These are phyloP conservation scores for Penstemon barbatus DNA, from an alignment of 257 asterid species.

Conservation along the genomic window DNA sequence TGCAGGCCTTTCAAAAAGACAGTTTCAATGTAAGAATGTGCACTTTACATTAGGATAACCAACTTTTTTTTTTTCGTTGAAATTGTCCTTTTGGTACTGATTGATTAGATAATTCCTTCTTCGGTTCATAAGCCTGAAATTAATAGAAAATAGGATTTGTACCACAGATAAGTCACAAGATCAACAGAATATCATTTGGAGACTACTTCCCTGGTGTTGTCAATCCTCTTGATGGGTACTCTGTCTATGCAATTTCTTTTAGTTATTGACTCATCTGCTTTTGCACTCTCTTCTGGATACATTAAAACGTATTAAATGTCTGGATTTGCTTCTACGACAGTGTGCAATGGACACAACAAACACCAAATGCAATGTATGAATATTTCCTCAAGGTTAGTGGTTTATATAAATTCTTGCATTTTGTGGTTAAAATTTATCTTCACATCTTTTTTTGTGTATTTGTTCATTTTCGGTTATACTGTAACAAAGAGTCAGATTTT, in stretches of 20 bases:
- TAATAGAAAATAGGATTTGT: constrained; percentile 26
- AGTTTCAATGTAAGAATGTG: constrained; percentile 80
- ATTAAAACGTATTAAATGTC: constrained; percentile 10
- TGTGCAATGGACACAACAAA: constrained; percentile 75
- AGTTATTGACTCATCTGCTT: constrained; percentile 16
- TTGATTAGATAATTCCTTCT: constrained; percentile 5
- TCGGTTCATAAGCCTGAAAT: constrained; percentile 11
- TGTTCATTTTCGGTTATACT: background rate
- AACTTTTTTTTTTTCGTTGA: background rate
- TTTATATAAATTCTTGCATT: background rate
- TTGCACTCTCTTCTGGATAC: constrained; percentile 6
- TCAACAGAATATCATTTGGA: constrained; percentile 84
- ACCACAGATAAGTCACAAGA: constrained; percentile 82
- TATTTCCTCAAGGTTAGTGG: constrained; percentile 86
- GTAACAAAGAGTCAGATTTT: background rate
- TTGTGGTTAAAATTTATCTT: constrained; percentile 9
- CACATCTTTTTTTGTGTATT: background rate
- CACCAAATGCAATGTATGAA: constrained; percentile 87
- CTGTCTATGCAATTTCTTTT: constrained; percentile 22
- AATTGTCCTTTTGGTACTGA: constrained; percentile 4
- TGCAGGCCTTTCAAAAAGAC: constrained; percentile 87
- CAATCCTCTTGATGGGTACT: constrained; percentile 96
- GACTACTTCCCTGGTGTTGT: constrained; percentile 91
- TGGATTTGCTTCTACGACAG: constrained; percentile 47
- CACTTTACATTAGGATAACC: constrained; percentile 19